Evolutionary conservation across 768 basidiomycete genomes (phyloP), one percentile per base, ranked within the genome.

Genomic region (Tulasnella sp.): DNA sequence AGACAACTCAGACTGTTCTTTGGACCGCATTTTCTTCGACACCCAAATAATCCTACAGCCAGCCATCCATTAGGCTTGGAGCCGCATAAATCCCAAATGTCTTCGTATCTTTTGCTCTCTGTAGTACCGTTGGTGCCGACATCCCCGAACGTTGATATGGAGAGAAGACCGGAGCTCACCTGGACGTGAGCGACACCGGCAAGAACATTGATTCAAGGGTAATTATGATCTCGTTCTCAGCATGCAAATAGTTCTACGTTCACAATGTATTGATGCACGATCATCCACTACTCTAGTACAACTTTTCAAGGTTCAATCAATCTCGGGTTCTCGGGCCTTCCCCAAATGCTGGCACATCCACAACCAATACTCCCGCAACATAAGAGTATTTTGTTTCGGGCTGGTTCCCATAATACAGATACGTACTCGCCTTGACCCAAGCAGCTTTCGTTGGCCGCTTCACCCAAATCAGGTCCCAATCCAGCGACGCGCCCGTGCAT

Each of bases 401-500:
- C 77, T 76, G 50, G 18, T 77, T 77, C 44, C 77, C 77, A 22
- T 60, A 77, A 28, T 58, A 28, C 9, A 31, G 9, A 64, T 60
- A 77, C 37, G 48, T 58, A n/a, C 50, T 77, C 14, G 77, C 77
- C n/a, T 54, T 54, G 5, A 16, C 37, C 28, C 44, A 77, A 44
- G 24, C 24, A 44, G 44, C 77, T 12, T 20, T 22, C 20, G 58
- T 60, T 28, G 77, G 77, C 11, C 48, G 46, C 41, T 42, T 77
- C 24, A 64, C 77, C 77, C 77, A 77, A 50, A 77, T 50, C n/a
- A 77, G 14, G 12, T 77, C 77, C 48, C n/a, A 77, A 8, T 50
- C 77, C 34, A 77, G 14, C 41, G 48, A 34, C 16, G 77, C 77
- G 12, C 34, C 18, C 22, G 41, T 24, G 44, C 54, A 40, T 28